Percentiles rank a stretch among this genome's conserved stretches.
phyloP scores from a whole-genome alignment of 345 rosid species.

The Orychophragmus violaceus region DNA sequence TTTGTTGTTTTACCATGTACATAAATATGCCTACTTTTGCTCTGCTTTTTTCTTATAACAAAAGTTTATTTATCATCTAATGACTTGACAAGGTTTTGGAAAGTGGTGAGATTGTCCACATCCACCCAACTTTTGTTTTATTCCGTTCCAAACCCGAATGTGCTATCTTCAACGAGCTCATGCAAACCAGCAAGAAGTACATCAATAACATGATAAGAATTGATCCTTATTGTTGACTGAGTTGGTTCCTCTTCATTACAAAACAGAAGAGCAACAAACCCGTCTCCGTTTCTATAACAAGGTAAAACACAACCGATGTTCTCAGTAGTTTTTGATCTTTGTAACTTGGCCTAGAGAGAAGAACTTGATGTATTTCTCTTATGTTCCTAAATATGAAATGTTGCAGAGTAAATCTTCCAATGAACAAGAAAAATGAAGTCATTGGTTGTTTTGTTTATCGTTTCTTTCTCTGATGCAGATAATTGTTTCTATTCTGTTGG shows the following conservation, averaged over 20 bases:
- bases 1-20: neutral
- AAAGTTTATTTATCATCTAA: neutral
- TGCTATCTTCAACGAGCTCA: slow-evolving; percentile 70
- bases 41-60: neutral
- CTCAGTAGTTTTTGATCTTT: neutral
- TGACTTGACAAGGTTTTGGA: slow-evolving; percentile 68
- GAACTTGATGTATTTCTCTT: neutral
- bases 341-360: neutral
- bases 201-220: slow-evolving; percentile 68
- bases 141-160: slow-evolving; percentile 71
- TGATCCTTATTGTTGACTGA: slow-evolving; percentile 81
- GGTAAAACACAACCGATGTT: slow-evolving; percentile 7
- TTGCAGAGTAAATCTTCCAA: neutral
- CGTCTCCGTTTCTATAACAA: neutral
- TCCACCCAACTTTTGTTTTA: slow-evolving; percentile 83
- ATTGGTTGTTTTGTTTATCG: neutral
- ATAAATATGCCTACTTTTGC: neutral
- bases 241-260: slow-evolving; percentile 79
- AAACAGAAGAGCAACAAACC: slow-evolving; percentile 36
- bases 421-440: neutral
- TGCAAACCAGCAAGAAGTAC: slow-evolving; percentile 75
- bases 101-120: slow-evolving; percentile 73
- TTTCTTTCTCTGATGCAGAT: slow-evolving; percentile 7
- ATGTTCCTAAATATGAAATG: neutral
- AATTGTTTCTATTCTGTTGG: neutral